Evolutionary conservation across 257 asterid species (phyloP).

Genomic region (Solanum microdontum): DNA sequence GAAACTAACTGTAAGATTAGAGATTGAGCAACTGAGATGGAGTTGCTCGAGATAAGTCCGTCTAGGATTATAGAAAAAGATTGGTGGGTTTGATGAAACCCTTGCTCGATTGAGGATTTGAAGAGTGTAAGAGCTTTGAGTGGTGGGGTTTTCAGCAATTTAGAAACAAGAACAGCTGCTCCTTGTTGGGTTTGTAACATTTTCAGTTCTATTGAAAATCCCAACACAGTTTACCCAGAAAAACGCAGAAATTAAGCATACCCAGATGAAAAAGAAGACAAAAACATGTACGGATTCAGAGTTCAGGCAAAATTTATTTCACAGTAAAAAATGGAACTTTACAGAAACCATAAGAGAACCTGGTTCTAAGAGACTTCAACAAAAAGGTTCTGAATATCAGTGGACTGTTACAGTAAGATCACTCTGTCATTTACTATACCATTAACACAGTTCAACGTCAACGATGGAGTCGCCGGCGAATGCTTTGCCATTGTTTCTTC

Average conservation of each 20-base stretch:
- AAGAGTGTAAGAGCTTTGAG: conserved; percentile 40
- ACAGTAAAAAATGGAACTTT: background rate
- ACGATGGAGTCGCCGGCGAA: background rate
- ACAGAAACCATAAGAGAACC: background rate
- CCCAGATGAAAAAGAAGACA: background rate
- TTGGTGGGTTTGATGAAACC: conserved; percentile 39
- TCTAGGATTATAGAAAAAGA: conserved; percentile 35
- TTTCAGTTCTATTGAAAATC: background rate
- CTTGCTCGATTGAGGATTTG: conserved; percentile 23
- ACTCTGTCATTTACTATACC: background rate
- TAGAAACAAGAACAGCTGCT: conserved; percentile 24
- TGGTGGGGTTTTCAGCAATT: conserved; percentile 54
- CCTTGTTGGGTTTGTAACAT: background rate
- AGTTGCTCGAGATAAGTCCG: conserved; percentile 38
- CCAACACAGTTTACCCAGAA: background rate
- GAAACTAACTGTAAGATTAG: conserved; percentile 39
- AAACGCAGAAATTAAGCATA: background rate
- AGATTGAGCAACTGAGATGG: conserved; percentile 35
- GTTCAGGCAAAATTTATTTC: background rate
- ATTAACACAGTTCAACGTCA: background rate
- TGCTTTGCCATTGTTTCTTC: background rate
- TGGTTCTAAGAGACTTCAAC: background rate
- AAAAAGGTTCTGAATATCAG: background rate
- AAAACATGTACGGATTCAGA: background rate
- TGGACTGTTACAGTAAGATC: background rate